Conservation (phyloP, 2,329 filamentous ascomycete species). For the Xylaria hypoxylon region DNA sequence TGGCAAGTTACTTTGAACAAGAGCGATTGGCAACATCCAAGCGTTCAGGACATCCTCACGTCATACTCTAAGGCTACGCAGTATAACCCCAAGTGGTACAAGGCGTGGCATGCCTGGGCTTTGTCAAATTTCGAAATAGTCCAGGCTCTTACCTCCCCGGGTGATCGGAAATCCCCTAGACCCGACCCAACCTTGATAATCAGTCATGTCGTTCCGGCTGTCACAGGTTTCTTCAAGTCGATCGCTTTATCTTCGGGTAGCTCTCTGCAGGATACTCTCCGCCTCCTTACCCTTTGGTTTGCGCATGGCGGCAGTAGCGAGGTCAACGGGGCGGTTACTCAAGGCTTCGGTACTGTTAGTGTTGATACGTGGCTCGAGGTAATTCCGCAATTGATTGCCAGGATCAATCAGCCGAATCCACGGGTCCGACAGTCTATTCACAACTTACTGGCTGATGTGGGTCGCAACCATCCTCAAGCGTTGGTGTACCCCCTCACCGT, state of each 20-base stretch:
- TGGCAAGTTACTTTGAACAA: conserved; percentile 91
- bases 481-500: conserved; percentile 97
- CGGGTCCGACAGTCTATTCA: conserved; percentile 92
- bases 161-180: conserved; percentile 63
- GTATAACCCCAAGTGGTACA: conserved; percentile 96
- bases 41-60: conserved; percentile 87
- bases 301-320: conserved; percentile 88
- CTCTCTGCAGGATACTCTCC: conserved; percentile 93
- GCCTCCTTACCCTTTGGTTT: conserved; percentile 95
- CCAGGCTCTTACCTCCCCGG: conserved; percentile 77
- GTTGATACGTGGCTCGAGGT: conserved; percentile 99
- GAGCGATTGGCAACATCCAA: conserved; percentile 88
- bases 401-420: conserved; percentile 95
- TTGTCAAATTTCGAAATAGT: conserved; percentile 98
- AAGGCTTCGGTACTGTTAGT: conserved; percentile 91
- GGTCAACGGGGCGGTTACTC: conserved; percentile 87
- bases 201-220: conserved; percentile 92
- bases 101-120: conserved; percentile 99
- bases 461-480: conserved; percentile 93
- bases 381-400: conserved; percentile 94
- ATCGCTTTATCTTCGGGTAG: conserved; percentile 92
- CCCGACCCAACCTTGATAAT: conserved; percentile 76
- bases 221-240: conserved; percentile 96
- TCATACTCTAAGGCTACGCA: conserved; percentile 93
- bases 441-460: conserved; percentile 90